Evolutionary conservation across 129 eudicot genomes (phyloP), one percentile per base, ranked within the genome.

Genomic region (Flaveria brownii): DNA sequence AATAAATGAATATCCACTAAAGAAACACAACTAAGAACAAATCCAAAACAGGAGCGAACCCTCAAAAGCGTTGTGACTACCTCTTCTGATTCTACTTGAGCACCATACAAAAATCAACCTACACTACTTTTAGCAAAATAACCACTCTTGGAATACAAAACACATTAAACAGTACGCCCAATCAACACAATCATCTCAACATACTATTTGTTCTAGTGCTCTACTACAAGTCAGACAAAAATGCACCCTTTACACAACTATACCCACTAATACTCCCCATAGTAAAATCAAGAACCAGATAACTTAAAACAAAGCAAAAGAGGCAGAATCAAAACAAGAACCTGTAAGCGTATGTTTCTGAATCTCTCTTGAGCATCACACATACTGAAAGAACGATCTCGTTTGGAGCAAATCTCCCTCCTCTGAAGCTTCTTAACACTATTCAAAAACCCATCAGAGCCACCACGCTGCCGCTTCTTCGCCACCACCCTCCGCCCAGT

Each of bases 351-450:
- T 25, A 94, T 94, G 57, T 94, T 88, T 50, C 98, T 84, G 63
- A 94, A 94, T 45, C 97, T 81, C 72, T 94, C 98, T 57, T 94
- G 98, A 45, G 98, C 96, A 81, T 94, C 91, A 78, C 93, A 91
- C 97, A 91, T 89, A 80, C 97, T 91, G 71, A 94, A 94, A 71
- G 93, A 79, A 3, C 98, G 88, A 82, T 87, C 93, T 5, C 98
- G 86, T 74, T 83, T 94, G 0, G 98, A 91, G 47, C 93, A 94
- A 77, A 94, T 88, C 92, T 94, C 98, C 73, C 98, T 91, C 85
- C 97, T 85, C 81, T 94, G 98, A 5, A 94, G 82, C 87, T 94
- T 94, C 92, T 83, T 91, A 20, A 94, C 97, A 73, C 98, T 94
- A 72, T 94, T 94, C 16, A 94, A 96, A 79, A 88, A 94, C 75